Evolutionary conservation across 1,284 basidiomycete species (phyloP).

Genomic region (Trametes hirsuta): DNA sequence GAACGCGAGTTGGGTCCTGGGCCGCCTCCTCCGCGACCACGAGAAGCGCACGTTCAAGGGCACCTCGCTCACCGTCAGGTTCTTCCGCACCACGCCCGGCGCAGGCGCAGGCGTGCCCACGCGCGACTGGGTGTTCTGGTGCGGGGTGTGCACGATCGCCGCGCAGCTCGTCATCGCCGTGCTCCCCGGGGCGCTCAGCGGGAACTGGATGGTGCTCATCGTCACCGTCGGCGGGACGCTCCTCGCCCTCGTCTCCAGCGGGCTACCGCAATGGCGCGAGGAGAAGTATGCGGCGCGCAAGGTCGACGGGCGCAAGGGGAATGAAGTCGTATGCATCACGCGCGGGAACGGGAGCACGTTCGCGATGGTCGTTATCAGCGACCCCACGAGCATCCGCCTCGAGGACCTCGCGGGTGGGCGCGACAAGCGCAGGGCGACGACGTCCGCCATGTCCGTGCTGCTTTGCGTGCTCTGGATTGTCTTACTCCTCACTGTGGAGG

Average conservation of each 20-base stretch:
- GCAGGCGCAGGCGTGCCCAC: constrained; percentile 26
- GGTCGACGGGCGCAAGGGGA: constrained; percentile 10
- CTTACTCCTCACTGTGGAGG: constrained; percentile 27
- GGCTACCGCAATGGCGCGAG: constrained; percentile 36
- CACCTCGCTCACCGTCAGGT: constrained; percentile 25
- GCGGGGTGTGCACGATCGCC: constrained; percentile 30
- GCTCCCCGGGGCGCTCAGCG: constrained; percentile 30
- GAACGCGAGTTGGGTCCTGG: constrained; percentile 37
- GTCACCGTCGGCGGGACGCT: constrained; percentile 34
- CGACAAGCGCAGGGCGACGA: constrained; percentile 14
- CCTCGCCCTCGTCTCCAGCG: constrained; percentile 28
- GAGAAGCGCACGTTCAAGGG: constrained; percentile 21
- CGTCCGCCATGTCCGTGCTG: constrained; percentile 17
- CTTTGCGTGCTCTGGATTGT: constrained; percentile 26
- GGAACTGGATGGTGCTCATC: constrained; percentile 35
- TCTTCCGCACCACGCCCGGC: constrained; percentile 24
- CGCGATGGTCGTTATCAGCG: constrained; percentile 37
- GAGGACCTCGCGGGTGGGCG: constrained; percentile 35
- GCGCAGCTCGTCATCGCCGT: constrained; percentile 34
- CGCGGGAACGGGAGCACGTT: constrained; percentile 35
- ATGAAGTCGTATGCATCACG: constrained; percentile 34
- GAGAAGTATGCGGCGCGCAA: constrained; percentile 36
- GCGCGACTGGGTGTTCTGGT: constrained; percentile 35
- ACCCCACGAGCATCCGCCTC: constrained; percentile 31
- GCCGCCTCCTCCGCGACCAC: constrained; percentile 36